Base-by-base conservation (phyloP, 768 basidiomycete species). In the Cystobasidiopsis lactophilus region DNA sequence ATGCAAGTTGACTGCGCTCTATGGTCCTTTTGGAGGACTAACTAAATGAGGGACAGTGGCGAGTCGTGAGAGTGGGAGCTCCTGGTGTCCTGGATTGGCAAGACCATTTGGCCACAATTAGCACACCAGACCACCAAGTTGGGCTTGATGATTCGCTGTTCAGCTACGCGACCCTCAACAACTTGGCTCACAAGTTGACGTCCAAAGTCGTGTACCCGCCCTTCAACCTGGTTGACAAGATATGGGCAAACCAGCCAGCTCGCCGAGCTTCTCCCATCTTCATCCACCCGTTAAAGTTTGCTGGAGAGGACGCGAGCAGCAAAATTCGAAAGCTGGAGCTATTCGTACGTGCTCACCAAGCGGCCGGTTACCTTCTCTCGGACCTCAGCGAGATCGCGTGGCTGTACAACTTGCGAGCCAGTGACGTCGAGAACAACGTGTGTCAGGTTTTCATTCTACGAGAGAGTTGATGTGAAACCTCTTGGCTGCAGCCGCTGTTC, bases 371-470 rank as follows among this genome's bases (percentile, higher is more conserved):
- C 35, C 29, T 52, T 3, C 26, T 55, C 11, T 40, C 40, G 26
- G 45, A 55, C 29, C 49, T 58, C 23, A 45, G 47, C 45, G 55
- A 56, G 31, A 43, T 57, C 13, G 19, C 58, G 46, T 58, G 86
- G 86, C 63, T 88, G 37, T 83, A 85, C 69, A 89, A 95, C 66
- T 70, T 98, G 30, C 78, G 91, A 56, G 89, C 88, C 1, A 75
- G 78, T 2, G 91, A 95, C 64, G 89, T 96, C 61, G 78, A 78
- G 31, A 95, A 74, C 68, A 96, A 93, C 56, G 16, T n/a, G n/a
- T n/a, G n/a, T n/a, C n/a, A n/a, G n/a, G n/a, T n/a, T n/a, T n/a
- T n/a, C n/a, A n/a, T n/a, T n/a, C n/a, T n/a, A n/a, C n/a, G n/a
- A n/a, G n/a, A n/a, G n/a, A n/a, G n/a, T n/a, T n/a, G n/a, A n/a